Evolutionary conservation across 2,329 filamentous ascomycete species (phyloP).

Genomic region (Pseudophaeomoniella oleicola): DNA sequence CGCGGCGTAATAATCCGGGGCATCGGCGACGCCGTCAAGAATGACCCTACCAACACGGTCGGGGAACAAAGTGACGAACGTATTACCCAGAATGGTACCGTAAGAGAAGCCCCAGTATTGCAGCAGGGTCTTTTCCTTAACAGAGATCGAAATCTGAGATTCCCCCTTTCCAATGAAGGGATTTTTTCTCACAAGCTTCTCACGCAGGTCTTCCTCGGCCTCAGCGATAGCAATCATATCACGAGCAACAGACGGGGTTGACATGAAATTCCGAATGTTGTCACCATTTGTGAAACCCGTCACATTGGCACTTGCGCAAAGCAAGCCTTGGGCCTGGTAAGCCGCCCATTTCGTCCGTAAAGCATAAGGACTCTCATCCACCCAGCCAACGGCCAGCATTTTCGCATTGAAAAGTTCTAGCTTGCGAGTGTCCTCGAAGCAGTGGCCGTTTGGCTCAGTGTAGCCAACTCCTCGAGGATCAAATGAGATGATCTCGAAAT

Average conservation of each 20-base stretch:
- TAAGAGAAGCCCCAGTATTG: constrained; percentile 40
- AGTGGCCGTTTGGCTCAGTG: constrained; percentile 13
- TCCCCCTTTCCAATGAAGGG: neutral
- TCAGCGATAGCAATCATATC: constrained; percentile 22
- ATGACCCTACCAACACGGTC: constrained; percentile 24
- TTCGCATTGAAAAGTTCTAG: constrained; percentile 3
- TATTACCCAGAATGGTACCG: constrained; percentile 29
- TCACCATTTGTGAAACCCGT: constrained; percentile 12
- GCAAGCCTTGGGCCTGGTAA: constrained; percentile 6
- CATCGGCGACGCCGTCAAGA: constrained; percentile 26
- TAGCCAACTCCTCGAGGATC: constrained; percentile 27
- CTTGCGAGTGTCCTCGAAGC: constrained; percentile 10
- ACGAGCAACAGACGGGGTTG: constrained; percentile 19
- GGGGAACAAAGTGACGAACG: constrained; percentile 30
- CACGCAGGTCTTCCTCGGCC: constrained; percentile 13
- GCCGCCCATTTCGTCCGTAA: constrained; percentile 10
- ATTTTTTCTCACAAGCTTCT: constrained; percentile 1
- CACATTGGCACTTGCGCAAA: constrained; percentile 9
- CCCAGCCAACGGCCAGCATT: constrained; percentile 6
- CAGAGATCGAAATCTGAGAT: neutral
- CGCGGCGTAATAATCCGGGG: constrained; percentile 32
- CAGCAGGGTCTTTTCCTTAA: constrained; percentile 12
- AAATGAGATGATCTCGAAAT: constrained; percentile 28
- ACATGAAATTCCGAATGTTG: constrained; percentile 14
- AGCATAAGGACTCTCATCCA: constrained; percentile 6